Evolutionary conservation across 805 yeast species (phyloP).

Genomic region (Metschnikowia vanudenii): DNA sequence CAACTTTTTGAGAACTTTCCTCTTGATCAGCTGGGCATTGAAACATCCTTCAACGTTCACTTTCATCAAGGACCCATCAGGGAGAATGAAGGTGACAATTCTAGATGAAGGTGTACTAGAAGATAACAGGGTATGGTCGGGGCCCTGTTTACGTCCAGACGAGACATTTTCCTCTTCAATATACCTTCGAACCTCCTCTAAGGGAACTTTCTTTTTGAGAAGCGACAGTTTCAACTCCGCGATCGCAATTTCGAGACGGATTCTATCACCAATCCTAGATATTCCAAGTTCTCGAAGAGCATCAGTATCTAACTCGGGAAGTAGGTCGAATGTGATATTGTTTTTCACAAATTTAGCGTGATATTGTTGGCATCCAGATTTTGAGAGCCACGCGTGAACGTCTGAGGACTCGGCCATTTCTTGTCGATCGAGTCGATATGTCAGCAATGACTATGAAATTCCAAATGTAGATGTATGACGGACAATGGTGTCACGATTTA

Average conservation of each 20-base stretch:
- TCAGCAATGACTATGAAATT: not conserved
- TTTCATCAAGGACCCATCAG: constrained; percentile 67
- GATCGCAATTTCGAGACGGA: constrained; percentile 62
- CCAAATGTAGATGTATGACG: too few species aligned
- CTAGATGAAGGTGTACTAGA: constrained; percentile 6
- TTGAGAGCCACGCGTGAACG: constrained; percentile 37
- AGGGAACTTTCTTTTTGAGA: constrained; percentile 11
- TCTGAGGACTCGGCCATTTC: constrained; percentile 21
- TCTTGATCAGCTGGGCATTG: constrained; percentile 75
- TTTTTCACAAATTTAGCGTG: constrained; percentile 40
- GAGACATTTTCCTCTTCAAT: constrained; percentile 7
- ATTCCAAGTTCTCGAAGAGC: constrained; percentile 74
- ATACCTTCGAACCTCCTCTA: constrained; percentile 12
- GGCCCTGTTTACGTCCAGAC: not conserved
- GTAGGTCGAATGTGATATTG: constrained; percentile 55
- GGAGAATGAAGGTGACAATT: constrained; percentile 63
- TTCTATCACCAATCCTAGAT: constrained; percentile 77
- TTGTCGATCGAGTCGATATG: not conserved
- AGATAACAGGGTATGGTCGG: constrained; percentile 3
- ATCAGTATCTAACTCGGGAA: constrained; percentile 58
- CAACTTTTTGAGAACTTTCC: constrained; percentile 60
- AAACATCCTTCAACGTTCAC: constrained; percentile 77
- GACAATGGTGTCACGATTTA: too few species aligned
- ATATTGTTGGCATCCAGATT: constrained; percentile 36
- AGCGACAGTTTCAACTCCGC: constrained; percentile 36